These are phyloP conservation scores for Cutaneotrichosporon cyanovorans DNA, from an alignment of 1,284 basidiomycete species.

Conservation along the genomic window DNA sequence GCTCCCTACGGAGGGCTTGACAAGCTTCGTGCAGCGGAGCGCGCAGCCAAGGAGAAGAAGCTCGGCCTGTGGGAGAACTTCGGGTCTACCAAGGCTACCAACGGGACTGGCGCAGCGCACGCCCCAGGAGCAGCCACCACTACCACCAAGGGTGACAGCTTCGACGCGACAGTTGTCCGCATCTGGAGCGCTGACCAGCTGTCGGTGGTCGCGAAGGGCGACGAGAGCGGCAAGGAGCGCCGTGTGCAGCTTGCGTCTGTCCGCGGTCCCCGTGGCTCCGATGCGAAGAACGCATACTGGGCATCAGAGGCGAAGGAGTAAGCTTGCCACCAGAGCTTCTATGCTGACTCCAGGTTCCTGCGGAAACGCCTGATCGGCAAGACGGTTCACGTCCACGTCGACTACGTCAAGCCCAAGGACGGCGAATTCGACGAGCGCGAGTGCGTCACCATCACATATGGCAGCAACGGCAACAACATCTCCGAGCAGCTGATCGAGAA, in stretches of 20 bases:
- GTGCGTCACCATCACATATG: constrained; percentile 78
- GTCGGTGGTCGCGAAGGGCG: constrained; percentile 66
- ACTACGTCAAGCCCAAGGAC: constrained; percentile 85
- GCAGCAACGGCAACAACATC: constrained; percentile 72
- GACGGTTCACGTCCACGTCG: constrained; percentile 69
- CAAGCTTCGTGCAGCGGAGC: constrained; percentile 75
- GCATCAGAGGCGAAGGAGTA: constrained; percentile 79
- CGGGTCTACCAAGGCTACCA: constrained; percentile 48
- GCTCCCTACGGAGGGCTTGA: constrained; percentile 73
- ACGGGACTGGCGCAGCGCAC: constrained; percentile 35
- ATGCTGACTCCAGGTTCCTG: constrained; percentile 55
- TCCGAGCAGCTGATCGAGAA: constrained; percentile 89
- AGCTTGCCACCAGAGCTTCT: constrained; percentile 17
- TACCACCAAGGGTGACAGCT: constrained; percentile 52
- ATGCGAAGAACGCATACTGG: constrained; percentile 80
- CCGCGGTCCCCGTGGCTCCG: constrained; percentile 74
- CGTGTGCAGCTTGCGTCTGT: constrained; percentile 84
- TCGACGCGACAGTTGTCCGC: constrained; percentile 77
- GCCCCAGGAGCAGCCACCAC: constrained; percentile 2
- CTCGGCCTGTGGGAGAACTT: constrained; percentile 67
- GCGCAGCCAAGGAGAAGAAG: constrained; percentile 72
- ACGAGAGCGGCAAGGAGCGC: constrained; percentile 59
- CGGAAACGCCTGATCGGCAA: constrained; percentile 88
- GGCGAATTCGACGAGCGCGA: constrained; percentile 90
- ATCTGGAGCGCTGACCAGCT: constrained; percentile 91